phyloP scores from a whole-genome alignment of 1,284 basidiomycete genomes.

The Ustilago bromivora region DNA sequence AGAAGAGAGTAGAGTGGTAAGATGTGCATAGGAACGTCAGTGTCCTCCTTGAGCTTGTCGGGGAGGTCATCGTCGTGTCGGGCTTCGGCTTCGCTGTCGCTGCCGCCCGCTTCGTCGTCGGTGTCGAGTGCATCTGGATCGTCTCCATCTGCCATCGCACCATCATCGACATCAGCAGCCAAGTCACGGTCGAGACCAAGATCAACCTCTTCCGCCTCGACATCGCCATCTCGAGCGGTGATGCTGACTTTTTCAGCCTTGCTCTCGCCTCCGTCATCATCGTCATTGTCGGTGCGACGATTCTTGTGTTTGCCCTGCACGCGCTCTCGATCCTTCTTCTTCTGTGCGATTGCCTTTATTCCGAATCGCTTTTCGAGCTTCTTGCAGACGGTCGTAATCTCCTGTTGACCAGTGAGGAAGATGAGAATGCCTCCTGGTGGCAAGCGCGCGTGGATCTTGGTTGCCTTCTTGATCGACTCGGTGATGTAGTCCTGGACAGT shows the following conservation, averaged over 20 bases:
- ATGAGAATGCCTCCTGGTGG: conserved; percentile 80
- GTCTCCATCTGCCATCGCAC: conserved; percentile 68
- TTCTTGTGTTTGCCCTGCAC: conserved; percentile 29
- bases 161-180: conserved; percentile 72
- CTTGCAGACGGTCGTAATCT: conserved; percentile 77
- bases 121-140: conserved; percentile 70
- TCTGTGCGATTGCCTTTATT: conserved; percentile 75
- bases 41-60: conserved; percentile 55
- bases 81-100: conserved; percentile 26
- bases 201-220: conserved; percentile 87
- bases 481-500: conserved; percentile 88
- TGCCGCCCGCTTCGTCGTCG: conserved; percentile 50
- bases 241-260: conserved; percentile 48
- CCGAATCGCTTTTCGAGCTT: conserved; percentile 85
- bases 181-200: conserved; percentile 74
- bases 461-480: conserved; percentile 89
- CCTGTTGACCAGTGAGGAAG: conserved; percentile 82
- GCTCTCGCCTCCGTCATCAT: conserved; percentile 12
- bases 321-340: conserved; percentile 38
- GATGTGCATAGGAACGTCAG: conserved; percentile 73
- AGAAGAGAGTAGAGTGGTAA: conserved; percentile 81
- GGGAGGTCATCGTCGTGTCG: conserved; percentile 59
- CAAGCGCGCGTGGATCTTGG: conserved; percentile 80
- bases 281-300: conserved; percentile 22
- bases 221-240: conserved; percentile 67